These are phyloP conservation scores for Capsaspora owczarzaki DNA, from an alignment of 78 protist genomes.

Conservation along the genomic window DNA sequence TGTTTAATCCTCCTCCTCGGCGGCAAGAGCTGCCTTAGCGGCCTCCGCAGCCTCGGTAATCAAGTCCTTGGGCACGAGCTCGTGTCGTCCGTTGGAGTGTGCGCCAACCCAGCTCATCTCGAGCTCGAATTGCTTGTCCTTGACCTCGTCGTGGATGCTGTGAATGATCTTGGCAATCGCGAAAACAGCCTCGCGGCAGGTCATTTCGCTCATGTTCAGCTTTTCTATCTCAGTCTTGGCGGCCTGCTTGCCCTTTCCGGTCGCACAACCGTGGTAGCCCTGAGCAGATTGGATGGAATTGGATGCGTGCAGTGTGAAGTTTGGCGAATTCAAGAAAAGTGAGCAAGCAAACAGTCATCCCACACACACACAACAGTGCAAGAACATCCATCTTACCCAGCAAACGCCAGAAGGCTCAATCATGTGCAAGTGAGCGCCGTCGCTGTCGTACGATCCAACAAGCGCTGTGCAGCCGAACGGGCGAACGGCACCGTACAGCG, in stretches of 20 bases:
- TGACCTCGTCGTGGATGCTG: constrained; percentile 81
- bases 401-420: constrained; percentile 92
- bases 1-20: background rate
- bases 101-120: constrained; percentile 90
- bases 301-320: background rate
- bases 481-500: constrained; percentile 77
- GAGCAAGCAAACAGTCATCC: too few species aligned
- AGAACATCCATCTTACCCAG: constrained; percentile 6
- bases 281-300: background rate
- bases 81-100: constrained; percentile 14
- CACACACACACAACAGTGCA: background rate
- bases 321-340: background rate
- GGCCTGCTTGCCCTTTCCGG: constrained; percentile 86
- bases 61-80: background rate
- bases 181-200: constrained; percentile 75
- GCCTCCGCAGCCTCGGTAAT: background rate
- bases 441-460: constrained; percentile 54
- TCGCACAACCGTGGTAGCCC: constrained; percentile 70
- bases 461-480: constrained; percentile 92
- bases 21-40: background rate
- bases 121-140: constrained; percentile 90
- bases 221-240: constrained; percentile 94
- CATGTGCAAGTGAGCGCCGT: constrained; percentile 80
- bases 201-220: constrained; percentile 53
- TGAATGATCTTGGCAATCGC: constrained; percentile 78